Percentiles rank a stretch among this genome's conserved stretches.
These are phyloP conservation scores for Fusarium continuum DNA, from an alignment of 2,329 filamentous ascomycete genomes.

Conservation along the genomic window DNA sequence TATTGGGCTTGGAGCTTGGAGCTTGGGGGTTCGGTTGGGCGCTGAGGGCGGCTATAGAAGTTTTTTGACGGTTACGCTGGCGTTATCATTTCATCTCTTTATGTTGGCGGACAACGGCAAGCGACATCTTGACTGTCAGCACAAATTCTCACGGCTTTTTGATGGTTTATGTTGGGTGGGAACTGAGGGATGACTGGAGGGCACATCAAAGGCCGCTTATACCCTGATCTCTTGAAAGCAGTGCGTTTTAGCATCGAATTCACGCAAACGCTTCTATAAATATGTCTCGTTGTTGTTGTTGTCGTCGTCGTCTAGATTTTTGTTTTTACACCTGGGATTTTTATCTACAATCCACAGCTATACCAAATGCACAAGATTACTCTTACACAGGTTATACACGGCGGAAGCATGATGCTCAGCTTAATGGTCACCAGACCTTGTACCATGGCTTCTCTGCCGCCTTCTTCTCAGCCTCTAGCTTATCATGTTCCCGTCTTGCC, in stretches of 20 bases:
- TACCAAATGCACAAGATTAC: slow-evolving; percentile 31
- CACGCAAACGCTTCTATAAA: background rate
- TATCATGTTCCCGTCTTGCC: slow-evolving; percentile 49
- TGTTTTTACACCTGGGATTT: slow-evolving; percentile 18
- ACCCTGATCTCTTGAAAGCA: slow-evolving; percentile 26
- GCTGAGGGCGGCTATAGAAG: background rate
- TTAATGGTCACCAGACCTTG: slow-evolving; percentile 60
- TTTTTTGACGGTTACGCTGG: slow-evolving; percentile 17
- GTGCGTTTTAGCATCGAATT: slow-evolving; percentile 1
- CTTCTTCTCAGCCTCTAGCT: slow-evolving; percentile 46
- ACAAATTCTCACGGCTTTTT: slow-evolving; percentile 5
- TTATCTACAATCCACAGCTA: slow-evolving; percentile 7
- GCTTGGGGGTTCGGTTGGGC: background rate
- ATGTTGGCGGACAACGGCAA: background rate
- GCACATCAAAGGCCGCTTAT: slow-evolving; percentile 29
- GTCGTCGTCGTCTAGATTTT: background rate
- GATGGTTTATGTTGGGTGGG: background rate
- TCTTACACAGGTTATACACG: slow-evolving; percentile 40
- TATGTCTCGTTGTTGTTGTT: too few relatives aligned
- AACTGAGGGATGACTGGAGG: slow-evolving; percentile 12
- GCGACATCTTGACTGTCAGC: background rate
- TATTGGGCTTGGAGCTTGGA: background rate
- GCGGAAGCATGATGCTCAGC: background rate
- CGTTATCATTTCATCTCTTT: slow-evolving; percentile 16
- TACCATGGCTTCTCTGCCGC: slow-evolving; percentile 60